Evolutionary conservation across 352 stramenopile genomes (phyloP).

Genomic region (Blastocystis sp.): DNA sequence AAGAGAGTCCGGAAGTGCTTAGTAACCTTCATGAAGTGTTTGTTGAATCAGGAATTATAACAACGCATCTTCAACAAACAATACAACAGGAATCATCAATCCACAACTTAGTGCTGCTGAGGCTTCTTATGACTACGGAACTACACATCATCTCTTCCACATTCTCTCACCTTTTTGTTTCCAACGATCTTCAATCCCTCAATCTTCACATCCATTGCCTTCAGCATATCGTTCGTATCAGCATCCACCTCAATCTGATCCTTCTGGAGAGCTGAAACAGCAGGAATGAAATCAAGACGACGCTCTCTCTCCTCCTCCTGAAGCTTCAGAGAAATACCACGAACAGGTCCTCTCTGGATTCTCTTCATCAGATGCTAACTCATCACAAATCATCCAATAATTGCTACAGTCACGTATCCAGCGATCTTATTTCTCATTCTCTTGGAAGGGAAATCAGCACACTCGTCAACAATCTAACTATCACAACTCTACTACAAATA

Average conservation of each 20-base stretch:
- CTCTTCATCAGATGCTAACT: constrained; percentile 93
- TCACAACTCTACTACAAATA: background rate
- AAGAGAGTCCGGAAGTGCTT: constrained; percentile 69
- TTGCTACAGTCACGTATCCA: constrained; percentile 86
- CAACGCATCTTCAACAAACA: constrained; percentile 6
- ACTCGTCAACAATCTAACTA: constrained; percentile 72
- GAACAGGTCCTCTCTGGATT: constrained; percentile 95
- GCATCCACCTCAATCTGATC: no score
- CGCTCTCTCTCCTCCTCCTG: no score
- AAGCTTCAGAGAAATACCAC: no score
- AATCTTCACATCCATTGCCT: no score
- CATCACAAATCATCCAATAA: background rate
- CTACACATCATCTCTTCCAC: background rate
- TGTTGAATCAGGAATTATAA: background rate
- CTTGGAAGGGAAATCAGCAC: no score
- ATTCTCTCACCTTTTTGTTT: background rate
- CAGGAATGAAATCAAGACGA: no score
- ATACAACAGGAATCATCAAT: constrained; percentile 40
- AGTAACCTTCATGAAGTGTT: constrained; percentile 40
- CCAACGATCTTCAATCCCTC: no score
- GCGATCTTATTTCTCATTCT: constrained; percentile 99
- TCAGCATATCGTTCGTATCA: no score
- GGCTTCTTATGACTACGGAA: constrained; percentile 36
- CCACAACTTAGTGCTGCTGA: constrained; percentile 26
- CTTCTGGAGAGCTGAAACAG: no score